Conservation (phyloP, 768 basidiomycete species). For the Flagelloscypha sp. region DNA sequence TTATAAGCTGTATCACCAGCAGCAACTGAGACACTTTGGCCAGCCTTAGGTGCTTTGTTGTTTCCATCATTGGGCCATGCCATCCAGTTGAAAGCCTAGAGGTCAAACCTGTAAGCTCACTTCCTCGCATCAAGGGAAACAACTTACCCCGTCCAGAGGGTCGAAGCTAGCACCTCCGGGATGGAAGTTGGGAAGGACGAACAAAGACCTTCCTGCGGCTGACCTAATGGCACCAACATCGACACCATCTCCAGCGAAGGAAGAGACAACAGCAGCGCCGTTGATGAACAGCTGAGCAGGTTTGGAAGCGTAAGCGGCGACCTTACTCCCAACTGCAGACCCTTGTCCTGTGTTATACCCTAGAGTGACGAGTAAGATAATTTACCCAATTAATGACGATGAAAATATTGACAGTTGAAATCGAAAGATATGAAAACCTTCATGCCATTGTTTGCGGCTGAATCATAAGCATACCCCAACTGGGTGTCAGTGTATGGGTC, state of each 20-base stretch:
- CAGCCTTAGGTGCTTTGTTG: slow-evolving; percentile 12
- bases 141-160: slow-evolving; percentile 10
- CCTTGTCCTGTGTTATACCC: slow-evolving; percentile 16
- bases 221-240: slow-evolving; percentile 7
- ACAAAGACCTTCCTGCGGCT: slow-evolving; percentile 8
- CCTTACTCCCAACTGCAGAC: slow-evolving; percentile 23
- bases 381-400: too few species aligned
- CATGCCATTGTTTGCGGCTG: slow-evolving; percentile 22
- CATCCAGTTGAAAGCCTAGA: slow-evolving; percentile 15
- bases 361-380: too few species aligned
- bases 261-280: slow-evolving; percentile 31
- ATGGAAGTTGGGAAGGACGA: slow-evolving; percentile 14
- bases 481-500: slow-evolving; percentile 29
- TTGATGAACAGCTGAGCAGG: slow-evolving; percentile 30
- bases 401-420: too few species aligned
- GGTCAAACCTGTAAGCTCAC: too few species aligned
- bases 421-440: slow-evolving; percentile 32
- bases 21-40: slow-evolving; percentile 9
- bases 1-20: slow-evolving; percentile 9
- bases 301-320: slow-evolving; percentile 27
- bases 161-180: slow-evolving; percentile 11
- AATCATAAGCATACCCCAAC: slow-evolving; percentile 28
- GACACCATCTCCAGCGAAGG: slow-evolving; percentile 35
- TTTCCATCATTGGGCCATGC: slow-evolving; percentile 13
- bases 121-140: too few species aligned